phyloP scores from a whole-genome alignment of 768 basidiomycete genomes.

The Lactarius vividus region DNA sequence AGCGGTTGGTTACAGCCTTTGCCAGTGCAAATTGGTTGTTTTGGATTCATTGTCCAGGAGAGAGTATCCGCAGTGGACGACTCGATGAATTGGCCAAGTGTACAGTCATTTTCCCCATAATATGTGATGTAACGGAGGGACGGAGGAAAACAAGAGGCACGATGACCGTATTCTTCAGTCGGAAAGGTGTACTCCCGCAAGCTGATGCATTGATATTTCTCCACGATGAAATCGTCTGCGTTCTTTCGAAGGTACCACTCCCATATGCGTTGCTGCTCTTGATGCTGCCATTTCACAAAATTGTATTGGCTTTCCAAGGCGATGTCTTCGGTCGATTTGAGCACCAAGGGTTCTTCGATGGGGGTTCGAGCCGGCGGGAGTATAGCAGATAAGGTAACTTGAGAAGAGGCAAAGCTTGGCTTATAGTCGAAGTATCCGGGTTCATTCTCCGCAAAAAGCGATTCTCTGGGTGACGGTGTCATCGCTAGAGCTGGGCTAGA shows the following conservation, averaged over 20 bases:
- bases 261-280: conserved; percentile 88
- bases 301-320: conserved; percentile 68
- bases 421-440: conserved; percentile 46
- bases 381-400: conserved; percentile 31
- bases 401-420: conserved; percentile 33
- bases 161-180: conserved; percentile 59
- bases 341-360: conserved; percentile 40
- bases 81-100: conserved; percentile 92
- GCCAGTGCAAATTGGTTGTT: conserved; percentile 67
- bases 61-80: conserved; percentile 67
- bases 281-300: conserved; percentile 73
- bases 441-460: conserved; percentile 27
- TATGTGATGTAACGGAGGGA: conserved; percentile 72
- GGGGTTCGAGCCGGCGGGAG: conserved; percentile 34
- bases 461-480: conserved; percentile 40
- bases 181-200: conserved; percentile 81
- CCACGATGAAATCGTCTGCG: conserved; percentile 80
- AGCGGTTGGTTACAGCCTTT: conserved; percentile 83
- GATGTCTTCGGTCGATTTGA: conserved; percentile 71
- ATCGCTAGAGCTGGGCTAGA: conserved; percentile 37
- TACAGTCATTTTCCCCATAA: conserved; percentile 90
- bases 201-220: conserved; percentile 89
- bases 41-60: conserved; percentile 67
- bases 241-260: conserved; percentile 93
- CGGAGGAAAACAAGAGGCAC: conserved; percentile 78